Base-by-base conservation (phyloP, 2,329 filamentous ascomycete species). In the Aspergillus cejpii region DNA sequence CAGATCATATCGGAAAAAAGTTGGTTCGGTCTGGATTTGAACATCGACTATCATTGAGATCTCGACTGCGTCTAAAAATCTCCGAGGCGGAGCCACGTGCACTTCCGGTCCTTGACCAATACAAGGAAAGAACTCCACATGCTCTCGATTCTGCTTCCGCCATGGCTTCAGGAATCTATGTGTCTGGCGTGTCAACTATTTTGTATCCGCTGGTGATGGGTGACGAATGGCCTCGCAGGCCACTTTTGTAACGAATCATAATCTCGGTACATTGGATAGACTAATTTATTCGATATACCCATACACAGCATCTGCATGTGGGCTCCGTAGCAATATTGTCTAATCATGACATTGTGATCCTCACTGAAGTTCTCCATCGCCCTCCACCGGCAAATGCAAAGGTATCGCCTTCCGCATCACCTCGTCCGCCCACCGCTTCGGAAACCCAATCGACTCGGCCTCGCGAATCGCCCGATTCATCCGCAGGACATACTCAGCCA, bases 391-490 rank as follows among this genome's bases (percentile, higher is more conserved):
- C 36, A 49, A 57, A 19, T 50, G 39, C 36, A 37, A 29, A 4
- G 64, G 65, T 46, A 71, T 66, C 45, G 57, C 65, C 48, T 50
- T 60, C 52, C 68, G 60, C 57, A 71, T 62, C 17, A 70, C 65
- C 28, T 57, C 57, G 20, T 65, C 57, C 12, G 67, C 57, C 68
- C 68, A 68, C 20, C 47, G 38, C 39, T 27, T 44, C 6, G 62
- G 56, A 37, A 68, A 50, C 14, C 69, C 68, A 39, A 70, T 53
- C 17, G 42, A 45, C 36, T 62, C 58, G 5, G 62, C 60, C 52
- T 71, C 68, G 6, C 55, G 45, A 51, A 71, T 68, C n/a, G 58
- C 68, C 24, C 68, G 58, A 47, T 71, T 70, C 68, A 71, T 70
- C 41, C 68, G 49, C 2, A 55, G 60, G 28, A 71, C 61, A 51